phyloP scores from a whole-genome alignment of 164 flowering plant genomes.

The Litsea cubeba region DNA sequence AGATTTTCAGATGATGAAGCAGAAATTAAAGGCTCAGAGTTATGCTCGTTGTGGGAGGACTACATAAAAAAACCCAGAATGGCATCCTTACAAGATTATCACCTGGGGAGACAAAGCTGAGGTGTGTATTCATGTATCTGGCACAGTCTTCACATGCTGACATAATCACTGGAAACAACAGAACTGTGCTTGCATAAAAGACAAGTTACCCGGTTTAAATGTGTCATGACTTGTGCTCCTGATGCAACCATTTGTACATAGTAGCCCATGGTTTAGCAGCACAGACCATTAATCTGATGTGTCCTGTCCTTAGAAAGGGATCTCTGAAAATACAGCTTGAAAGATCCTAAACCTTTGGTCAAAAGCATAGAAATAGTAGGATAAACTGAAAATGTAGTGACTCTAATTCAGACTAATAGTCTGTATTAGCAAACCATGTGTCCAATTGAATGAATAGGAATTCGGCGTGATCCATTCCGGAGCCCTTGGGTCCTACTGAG shows the following conservation, averaged over 20 bases:
- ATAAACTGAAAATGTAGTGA: no score
- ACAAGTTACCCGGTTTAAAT: neutral
- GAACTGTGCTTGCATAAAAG: no score
- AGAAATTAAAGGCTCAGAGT: constrained; percentile 44
- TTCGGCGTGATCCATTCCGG: neutral
- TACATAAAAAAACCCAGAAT: constrained; percentile 60
- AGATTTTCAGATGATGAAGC: constrained; percentile 52
- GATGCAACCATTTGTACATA: neutral
- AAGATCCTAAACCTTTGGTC: no score
- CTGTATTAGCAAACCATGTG: no score
- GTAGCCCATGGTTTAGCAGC: neutral
- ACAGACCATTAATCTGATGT: no score
- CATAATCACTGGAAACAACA: no score
- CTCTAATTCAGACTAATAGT: no score
- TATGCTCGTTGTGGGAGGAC: constrained; percentile 76
- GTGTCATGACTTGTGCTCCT: neutral
- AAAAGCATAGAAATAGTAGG: no score
- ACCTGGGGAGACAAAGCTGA: constrained; percentile 29
- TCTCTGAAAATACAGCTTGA: no score
- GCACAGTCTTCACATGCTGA: neutral
- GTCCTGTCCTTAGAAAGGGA: no score
- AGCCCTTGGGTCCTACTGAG: neutral
- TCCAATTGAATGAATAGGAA: no score
- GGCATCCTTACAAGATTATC: constrained; percentile 69
- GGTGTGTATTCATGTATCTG: constrained; percentile 24